These are phyloP conservation scores for Sporodiniella umbellata DNA, from an alignment of 371 early-diverging fungal species.

Conservation along the genomic window DNA sequence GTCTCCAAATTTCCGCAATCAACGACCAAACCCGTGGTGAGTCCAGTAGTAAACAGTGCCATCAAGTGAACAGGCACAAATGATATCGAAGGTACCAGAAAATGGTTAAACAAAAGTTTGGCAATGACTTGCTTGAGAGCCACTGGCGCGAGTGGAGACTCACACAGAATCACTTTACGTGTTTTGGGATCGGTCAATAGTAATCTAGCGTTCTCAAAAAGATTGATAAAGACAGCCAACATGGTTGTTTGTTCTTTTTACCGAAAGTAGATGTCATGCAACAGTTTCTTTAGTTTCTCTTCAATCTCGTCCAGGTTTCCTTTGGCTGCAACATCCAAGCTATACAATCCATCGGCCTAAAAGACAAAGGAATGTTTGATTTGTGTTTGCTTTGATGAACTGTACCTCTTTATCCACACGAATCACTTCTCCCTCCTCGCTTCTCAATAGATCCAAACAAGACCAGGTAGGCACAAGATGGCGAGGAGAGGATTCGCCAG, in stretches of 20 bases:
- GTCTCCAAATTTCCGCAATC: slow-evolving; percentile 82
- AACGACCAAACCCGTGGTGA: slow-evolving; percentile 77
- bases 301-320: slow-evolving; percentile 32
- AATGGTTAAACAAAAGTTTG: slow-evolving; percentile 69
- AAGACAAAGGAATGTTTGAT: not conserved
- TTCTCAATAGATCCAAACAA: slow-evolving; percentile 22
- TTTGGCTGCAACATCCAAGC: slow-evolving; percentile 48
- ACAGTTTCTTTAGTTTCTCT: slow-evolving; percentile 34
- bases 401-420: slow-evolving; percentile 42
- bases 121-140: slow-evolving; percentile 73
- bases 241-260: too few species aligned
- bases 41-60: slow-evolving; percentile 79
- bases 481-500: slow-evolving; percentile 82
- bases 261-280: slow-evolving; percentile 49
- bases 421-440: slow-evolving; percentile 42
- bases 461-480: slow-evolving; percentile 61
- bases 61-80: slow-evolving; percentile 76
- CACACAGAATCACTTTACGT: slow-evolving; percentile 84
- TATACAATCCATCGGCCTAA: slow-evolving; percentile 46
- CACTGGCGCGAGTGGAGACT: slow-evolving; percentile 72
- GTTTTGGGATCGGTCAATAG: slow-evolving; percentile 83
- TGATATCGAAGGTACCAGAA: slow-evolving; percentile 82
- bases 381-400: not conserved
- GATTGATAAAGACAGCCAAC: not conserved
- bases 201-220: slow-evolving; percentile 29